Conservation (phyloP, 371 early-diverging fungal species). For the Haplosporangium sp. region DNA sequence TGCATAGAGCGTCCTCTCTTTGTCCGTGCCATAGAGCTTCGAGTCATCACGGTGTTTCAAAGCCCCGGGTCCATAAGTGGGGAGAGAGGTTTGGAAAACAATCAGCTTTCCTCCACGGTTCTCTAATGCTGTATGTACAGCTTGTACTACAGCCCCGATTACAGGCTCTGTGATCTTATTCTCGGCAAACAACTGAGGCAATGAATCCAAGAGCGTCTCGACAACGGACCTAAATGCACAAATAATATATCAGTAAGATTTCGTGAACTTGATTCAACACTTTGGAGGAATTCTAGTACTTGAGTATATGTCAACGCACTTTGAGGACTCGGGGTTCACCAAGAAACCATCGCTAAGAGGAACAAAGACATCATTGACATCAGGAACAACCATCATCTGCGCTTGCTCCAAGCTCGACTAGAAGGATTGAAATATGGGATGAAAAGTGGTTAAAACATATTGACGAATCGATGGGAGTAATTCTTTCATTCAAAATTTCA, state of each 20-base stretch:
- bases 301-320: background rate
- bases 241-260: constrained; percentile 1
- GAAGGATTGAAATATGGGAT: background rate
- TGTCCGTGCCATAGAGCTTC: constrained; percentile 90
- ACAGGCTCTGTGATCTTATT: constrained; percentile 80
- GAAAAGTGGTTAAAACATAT: background rate
- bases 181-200: constrained; percentile 85
- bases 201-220: constrained; percentile 78
- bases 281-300: background rate
- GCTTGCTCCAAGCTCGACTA: constrained; percentile 83
- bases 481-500: background rate
- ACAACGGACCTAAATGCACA: constrained; percentile 67
- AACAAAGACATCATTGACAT: constrained; percentile 92
- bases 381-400: constrained; percentile 95
- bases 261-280: background rate
- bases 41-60: constrained; percentile 91
- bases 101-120: constrained; percentile 89
- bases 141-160: constrained; percentile 88
- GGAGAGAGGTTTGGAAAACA: constrained; percentile 86
- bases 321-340: constrained; percentile 85
- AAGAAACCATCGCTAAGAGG: constrained; percentile 90
- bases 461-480: background rate
- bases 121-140: constrained; percentile 80
- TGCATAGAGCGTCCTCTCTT: constrained; percentile 86
- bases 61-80: constrained; percentile 88